A percentile compares a stretch with the other conserved stretches of the same genome.
phyloP scores from a whole-genome alignment of 805 yeast genomes.

The Priceomyces carsonii region DNA sequence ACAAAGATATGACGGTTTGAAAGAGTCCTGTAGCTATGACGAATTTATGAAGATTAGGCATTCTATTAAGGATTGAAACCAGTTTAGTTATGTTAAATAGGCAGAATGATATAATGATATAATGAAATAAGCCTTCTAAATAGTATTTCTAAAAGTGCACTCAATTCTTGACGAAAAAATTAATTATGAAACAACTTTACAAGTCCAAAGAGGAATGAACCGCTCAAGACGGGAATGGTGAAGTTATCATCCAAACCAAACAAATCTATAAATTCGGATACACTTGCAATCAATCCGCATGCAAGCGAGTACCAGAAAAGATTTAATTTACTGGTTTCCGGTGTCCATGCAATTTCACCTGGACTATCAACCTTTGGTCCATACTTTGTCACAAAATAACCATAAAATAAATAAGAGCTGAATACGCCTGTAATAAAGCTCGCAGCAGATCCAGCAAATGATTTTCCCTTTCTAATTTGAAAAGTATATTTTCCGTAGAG shows the following conservation, averaged over 20 bases:
- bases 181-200: conserved; percentile 31
- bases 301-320: conserved; percentile 55
- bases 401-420: conserved; percentile 70
- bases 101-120: too few species aligned
- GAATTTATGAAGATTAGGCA: conserved; percentile 21
- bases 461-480: conserved; percentile 68
- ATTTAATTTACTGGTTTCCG: conserved; percentile 57
- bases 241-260: conserved; percentile 86
- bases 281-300: conserved; percentile 80
- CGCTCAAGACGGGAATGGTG: conserved; percentile 88
- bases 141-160: background rate
- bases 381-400: conserved; percentile 65
- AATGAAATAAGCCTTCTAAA: too few species aligned
- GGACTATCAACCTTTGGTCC: conserved; percentile 50
- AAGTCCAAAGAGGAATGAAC: conserved; percentile 57
- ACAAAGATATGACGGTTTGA: conserved; percentile 38
- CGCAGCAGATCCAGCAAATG: conserved; percentile 88
- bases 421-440: conserved; percentile 74
- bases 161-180: too few species aligned
- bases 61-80: too few species aligned
- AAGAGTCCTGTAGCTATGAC: conserved; percentile 23
- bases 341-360: conserved; percentile 65
- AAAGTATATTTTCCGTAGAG: conserved; percentile 83
- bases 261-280: conserved; percentile 81
- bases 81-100: too few species aligned